phyloP scores from a whole-genome alignment of 345 rosid genomes.

The Citrus australasica region DNA sequence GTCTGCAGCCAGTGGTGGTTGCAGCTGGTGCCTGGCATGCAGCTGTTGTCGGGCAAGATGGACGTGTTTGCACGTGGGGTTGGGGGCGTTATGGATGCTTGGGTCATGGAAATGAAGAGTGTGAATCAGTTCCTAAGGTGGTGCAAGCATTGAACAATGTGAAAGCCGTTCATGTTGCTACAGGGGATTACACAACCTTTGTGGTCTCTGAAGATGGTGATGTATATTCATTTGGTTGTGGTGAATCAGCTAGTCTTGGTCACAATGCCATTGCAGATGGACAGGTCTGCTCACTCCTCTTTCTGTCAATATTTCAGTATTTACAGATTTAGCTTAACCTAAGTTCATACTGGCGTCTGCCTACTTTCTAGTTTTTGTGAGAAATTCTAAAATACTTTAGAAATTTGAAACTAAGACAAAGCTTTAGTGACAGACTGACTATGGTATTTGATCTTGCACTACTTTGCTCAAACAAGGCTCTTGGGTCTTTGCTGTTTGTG shows the following conservation, averaged over 20 bases:
- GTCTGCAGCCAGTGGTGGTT: constrained; percentile 80
- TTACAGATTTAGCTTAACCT: background rate
- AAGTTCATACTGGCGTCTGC: background rate
- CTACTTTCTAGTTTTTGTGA: background rate
- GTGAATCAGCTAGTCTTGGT: constrained; percentile 92
- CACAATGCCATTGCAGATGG: constrained; percentile 59
- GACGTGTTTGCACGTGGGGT: constrained; percentile 96
- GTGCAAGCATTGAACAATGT: constrained; percentile 65
- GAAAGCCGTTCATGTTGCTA: constrained; percentile 83
- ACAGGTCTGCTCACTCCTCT: constrained; percentile 38
- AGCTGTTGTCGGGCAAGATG: constrained; percentile 90
- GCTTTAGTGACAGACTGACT: background rate
- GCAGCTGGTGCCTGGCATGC: constrained; percentile 99
- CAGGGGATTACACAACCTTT: constrained; percentile 92
- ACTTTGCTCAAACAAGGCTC: background rate
- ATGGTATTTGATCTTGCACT: background rate
- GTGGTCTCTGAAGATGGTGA: constrained; percentile 86
- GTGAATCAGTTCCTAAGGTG: constrained; percentile 73
- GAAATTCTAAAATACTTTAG: background rate
- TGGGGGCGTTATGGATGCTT: constrained; percentile 97
- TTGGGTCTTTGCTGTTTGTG: background rate
- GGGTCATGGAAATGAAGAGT: constrained; percentile 91
- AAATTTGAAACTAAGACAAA: background rate
- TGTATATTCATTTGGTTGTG: constrained; percentile 93
- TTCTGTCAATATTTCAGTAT: background rate